These are phyloP conservation scores for Macadamia tetraphylla DNA, from an alignment of 164 flowering plant species.

Conservation along the genomic window DNA sequence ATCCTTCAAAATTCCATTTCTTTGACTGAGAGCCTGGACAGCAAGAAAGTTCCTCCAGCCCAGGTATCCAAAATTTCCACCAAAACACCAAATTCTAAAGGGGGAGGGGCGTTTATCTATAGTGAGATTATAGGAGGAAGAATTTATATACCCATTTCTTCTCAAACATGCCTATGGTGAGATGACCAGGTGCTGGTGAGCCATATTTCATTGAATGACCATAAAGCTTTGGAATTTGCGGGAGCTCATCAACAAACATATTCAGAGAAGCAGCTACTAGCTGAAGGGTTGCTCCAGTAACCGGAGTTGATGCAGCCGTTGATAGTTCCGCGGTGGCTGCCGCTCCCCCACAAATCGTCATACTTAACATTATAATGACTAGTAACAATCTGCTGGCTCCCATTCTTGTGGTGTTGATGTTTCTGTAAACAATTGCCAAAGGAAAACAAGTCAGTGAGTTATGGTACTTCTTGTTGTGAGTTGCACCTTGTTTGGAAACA, in stretches of 20 bases:
- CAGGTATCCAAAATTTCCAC: too few relatives aligned
- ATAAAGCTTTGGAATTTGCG: constrained; percentile 54
- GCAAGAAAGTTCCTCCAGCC: too few relatives aligned
- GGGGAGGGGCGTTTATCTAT: too few relatives aligned
- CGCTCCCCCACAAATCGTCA: neutral
- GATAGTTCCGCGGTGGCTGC: neutral
- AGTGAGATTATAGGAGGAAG: too few relatives aligned
- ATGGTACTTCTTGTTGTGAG: too few relatives aligned
- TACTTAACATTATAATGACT: neutral
- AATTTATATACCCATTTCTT: constrained; percentile 55
- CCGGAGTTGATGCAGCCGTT: neutral
- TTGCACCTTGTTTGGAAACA: too few relatives aligned
- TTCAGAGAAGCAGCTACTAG: constrained; percentile 14
- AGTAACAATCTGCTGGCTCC: neutral
- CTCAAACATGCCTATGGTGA: constrained; percentile 69
- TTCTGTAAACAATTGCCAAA: too few relatives aligned
- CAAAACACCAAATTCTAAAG: too few relatives aligned
- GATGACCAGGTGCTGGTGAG: constrained; percentile 28
- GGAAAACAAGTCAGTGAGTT: too few relatives aligned
- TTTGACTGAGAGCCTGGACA: too few relatives aligned
- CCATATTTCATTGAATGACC: constrained; percentile 40
- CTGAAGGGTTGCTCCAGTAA: neutral
- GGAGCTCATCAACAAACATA: constrained; percentile 84
- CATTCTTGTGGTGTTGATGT: neutral
- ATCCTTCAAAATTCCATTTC: too few relatives aligned